These are phyloP conservation scores for Coniochaeta hoffmannii DNA, from an alignment of 2,329 filamentous ascomycete genomes.

Conservation along the genomic window DNA sequence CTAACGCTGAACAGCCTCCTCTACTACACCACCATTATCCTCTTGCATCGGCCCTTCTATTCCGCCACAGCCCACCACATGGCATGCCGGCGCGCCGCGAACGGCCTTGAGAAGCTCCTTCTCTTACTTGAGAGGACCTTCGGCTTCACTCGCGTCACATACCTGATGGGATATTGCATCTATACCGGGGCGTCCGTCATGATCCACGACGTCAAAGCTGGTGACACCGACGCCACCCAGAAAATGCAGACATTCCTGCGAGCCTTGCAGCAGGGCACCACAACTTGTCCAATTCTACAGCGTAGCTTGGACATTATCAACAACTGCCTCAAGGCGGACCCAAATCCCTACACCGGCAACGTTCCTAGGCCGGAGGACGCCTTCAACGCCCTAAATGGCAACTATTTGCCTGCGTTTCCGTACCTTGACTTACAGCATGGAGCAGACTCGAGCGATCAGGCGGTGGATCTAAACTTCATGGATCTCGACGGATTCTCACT, in stretches of 20 bases:
- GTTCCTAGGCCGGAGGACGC: neutral
- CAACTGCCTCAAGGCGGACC: constrained; percentile 8
- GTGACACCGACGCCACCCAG: constrained; percentile 12
- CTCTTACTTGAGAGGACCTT: constrained; percentile 20
- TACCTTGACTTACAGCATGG: constrained; percentile 8
- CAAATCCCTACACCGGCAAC: neutral
- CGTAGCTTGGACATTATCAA: constrained; percentile 23
- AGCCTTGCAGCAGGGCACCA: constrained; percentile 15
- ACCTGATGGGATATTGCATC: constrained; percentile 24
- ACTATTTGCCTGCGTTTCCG: constrained; percentile 13
- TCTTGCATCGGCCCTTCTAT: constrained; percentile 19
- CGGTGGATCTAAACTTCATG: constrained; percentile 5
- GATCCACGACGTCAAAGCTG: constrained; percentile 19
- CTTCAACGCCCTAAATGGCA: neutral
- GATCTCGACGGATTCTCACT: constrained; percentile 13
- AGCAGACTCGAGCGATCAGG: neutral
- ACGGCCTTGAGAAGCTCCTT: constrained; percentile 18
- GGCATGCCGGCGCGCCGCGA: constrained; percentile 15
- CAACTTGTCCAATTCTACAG: constrained; percentile 19
- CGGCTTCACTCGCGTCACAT: constrained; percentile 20
- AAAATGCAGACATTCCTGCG: constrained; percentile 20
- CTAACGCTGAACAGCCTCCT: constrained; percentile 9
- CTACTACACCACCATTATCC: constrained; percentile 17
- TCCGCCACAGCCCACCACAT: constrained; percentile 14
- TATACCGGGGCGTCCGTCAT: constrained; percentile 23